Evolutionary conservation across 1,284 basidiomycete species (phyloP), one percentile per base, ranked within the genome.

Genomic region (Malassezia furfur): DNA sequence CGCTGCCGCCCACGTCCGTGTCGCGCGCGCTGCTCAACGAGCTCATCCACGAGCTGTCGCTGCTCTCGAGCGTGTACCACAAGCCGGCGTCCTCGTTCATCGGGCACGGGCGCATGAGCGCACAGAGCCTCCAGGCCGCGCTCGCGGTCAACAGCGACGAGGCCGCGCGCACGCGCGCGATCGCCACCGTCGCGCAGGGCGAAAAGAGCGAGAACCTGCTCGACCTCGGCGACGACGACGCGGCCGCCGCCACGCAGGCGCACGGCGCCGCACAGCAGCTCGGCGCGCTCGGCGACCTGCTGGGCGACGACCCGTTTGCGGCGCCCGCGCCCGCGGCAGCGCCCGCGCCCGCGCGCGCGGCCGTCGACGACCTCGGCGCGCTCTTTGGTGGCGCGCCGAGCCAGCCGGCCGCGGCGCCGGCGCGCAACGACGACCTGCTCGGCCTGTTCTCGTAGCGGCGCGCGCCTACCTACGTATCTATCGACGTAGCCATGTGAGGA

Each of bases 21-120:
- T 81, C 93, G 0, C 83, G 88, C 1, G 88, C 84, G 0, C 78
- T 98, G n/a, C 79, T 98, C 21, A 91, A 96, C 68, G 93, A 98
- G 75, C 82, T 99, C 1, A 77, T 98, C 0, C 50, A 51, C 48
- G 71, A 66, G 48, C 55, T 67, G 1, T 88, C 87, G 1, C 85
- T 81, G 50, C 78, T 96, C 17, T 87, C 91, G 1, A 90, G 87
- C 72, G 90, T 94, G 4, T 96, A 96, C 69, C 91, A 96, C 78
- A 96, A 93, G 76, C 94, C 94, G 0, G 85, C 85, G 17, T 72
- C 74, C 58, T 74, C 77, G 1, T 78, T 78, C 54, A 75, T 78
- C 22, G 77, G 77, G 1, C 70, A 72, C 19, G 76, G 75, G 22
- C 38, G 67, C 22, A 44, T 70, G n/a, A 70, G 72, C n/a, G 62